Base-by-base conservation (phyloP, 2,329 filamentous ascomycete species). In the Neopestalotiopsis sp. region DNA sequence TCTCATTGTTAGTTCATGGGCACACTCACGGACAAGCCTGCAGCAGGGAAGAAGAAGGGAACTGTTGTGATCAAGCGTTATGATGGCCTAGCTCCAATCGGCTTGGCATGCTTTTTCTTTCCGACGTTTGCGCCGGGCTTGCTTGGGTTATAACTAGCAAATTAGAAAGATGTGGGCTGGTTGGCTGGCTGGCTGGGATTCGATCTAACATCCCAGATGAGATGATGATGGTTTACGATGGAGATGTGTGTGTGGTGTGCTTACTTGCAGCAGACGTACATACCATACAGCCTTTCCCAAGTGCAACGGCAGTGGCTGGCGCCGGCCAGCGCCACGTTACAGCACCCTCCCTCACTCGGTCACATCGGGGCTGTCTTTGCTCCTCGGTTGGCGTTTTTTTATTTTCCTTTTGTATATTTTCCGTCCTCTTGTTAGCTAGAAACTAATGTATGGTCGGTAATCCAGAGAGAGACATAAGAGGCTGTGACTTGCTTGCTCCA, bases 251-350 rank as follows among this genome's bases (percentile, higher is more conserved):
- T n/a, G 42, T 49, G 42, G 45, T 53, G 45, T 53, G 45, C 45
- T 53, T 53, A 53, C 45, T 53, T 53, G 45, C 45, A 53, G 45
- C 20, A 53, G n/a, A 24, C 45, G 45, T 53, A 53, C 45, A 53
- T 53, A 20, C 17, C 14, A 17, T 53, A n/a, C 45, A 53, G 17
- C 42, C 45, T 20, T 53, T 17, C 45, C 5, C 45, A 53, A n/a
- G 17, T 53, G 45, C 45, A 53, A 53, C 45, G 45, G 45, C 45
- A 53, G 45, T 53, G 45, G 45, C 45, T 53, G 45, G 45, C 45
- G 45, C 45, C 45, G 45, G n/a, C 45, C 45, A 7, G n/a, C 45
- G 45, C 45, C 45, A 53, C 45, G 45, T 53, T 53, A 53, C 45
- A 53, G 45, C 45, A 53, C 45, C 45, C 45, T 53, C 45, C 10